Evolutionary conservation across 2,329 filamentous ascomycete genomes (phyloP).

Genomic region (Nannizzia gypsea): DNA sequence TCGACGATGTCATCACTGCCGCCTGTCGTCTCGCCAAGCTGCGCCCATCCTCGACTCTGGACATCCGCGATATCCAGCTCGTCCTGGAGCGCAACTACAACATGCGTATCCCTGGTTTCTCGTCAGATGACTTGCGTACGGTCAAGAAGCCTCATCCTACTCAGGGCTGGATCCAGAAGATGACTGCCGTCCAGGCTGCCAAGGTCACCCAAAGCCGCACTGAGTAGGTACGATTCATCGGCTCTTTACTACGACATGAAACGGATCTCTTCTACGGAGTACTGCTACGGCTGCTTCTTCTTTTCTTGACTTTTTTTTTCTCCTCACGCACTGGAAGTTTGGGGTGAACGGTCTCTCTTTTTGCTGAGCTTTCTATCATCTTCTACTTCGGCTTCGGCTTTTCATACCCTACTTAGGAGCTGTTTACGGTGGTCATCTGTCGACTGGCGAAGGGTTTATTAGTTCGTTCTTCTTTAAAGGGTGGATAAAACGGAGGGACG

Average conservation of each 20-base stretch:
- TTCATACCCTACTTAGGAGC: too few species aligned
- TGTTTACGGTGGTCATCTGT: not conserved
- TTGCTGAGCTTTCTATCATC: not conserved
- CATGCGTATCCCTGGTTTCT: conserved; percentile 86
- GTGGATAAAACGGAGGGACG: too few species aligned
- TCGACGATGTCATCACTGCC: conserved; percentile 76
- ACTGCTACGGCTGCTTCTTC: not conserved
- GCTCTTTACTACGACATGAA: not conserved
- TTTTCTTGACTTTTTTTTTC: conserved; percentile 1
- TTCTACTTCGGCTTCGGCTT: not conserved
- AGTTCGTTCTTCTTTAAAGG: too few species aligned
- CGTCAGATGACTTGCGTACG: conserved; percentile 84
- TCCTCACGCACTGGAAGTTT: not conserved
- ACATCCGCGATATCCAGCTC: conserved; percentile 76
- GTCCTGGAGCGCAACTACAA: conserved; percentile 77
- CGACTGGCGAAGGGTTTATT: not conserved
- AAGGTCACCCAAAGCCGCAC: conserved; percentile 50
- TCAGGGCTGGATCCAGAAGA: conserved; percentile 84
- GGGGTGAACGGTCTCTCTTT: not conserved
- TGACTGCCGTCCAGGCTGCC: conserved; percentile 89
- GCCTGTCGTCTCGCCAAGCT: conserved; percentile 90
- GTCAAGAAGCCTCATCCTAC: conserved; percentile 88
- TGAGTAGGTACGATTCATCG: conserved; percentile 20
- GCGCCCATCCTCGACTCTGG: conserved; percentile 76
- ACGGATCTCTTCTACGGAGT: too few species aligned